Evolutionary conservation across 139 green algal species (phyloP), one percentile per base, ranked within the genome.

Genomic region (Micractinium conductrix): DNA sequence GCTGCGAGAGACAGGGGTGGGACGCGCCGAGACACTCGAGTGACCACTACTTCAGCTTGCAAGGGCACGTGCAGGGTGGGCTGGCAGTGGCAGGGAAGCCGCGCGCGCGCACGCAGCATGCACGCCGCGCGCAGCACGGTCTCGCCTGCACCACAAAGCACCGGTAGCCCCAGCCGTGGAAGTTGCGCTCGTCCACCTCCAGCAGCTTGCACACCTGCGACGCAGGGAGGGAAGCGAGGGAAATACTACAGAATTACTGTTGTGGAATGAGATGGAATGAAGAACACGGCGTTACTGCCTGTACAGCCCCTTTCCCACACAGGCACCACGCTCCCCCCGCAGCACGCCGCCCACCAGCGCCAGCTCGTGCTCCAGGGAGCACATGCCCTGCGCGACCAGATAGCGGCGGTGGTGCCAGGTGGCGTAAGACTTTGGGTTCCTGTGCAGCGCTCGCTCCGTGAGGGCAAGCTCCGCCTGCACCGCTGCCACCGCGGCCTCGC

Each of bases 391-490:
- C 21, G 80, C 48, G 40, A 98, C 88, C 21, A 95, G 73, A 96
- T 96, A 99, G 82, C 94, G 93, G 67, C 97, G 91, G 89, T 99
- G 97, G 89, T 99, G 92, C 96, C 97, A 99, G 9, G 95, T 89
- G 33, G 92, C 88, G 80, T 99, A 99, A 0, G 93, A 95, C 87
- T 99, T 99, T 43, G 94, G 95, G 90, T 99, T 99, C 38, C 90
- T 91, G 21, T 58, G 35, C 75, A 99, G 89, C 2, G 84, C 87
- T 33, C 35, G 37, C 63, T 91, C 53, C 0, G 90, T 97, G 43
- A 97, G 75, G 16, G 87, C 79, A 55, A 97, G 89, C 87, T 98
- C 94, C 1, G 38, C 84, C 0, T 88, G 78, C 2, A 73, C 89
- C 0, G 89, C 91, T 0, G 55, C 58, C 33, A 88, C 42, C 33